Conservation (phyloP, 768 basidiomycete species). For the Glaciozyma antarctica region DNA sequence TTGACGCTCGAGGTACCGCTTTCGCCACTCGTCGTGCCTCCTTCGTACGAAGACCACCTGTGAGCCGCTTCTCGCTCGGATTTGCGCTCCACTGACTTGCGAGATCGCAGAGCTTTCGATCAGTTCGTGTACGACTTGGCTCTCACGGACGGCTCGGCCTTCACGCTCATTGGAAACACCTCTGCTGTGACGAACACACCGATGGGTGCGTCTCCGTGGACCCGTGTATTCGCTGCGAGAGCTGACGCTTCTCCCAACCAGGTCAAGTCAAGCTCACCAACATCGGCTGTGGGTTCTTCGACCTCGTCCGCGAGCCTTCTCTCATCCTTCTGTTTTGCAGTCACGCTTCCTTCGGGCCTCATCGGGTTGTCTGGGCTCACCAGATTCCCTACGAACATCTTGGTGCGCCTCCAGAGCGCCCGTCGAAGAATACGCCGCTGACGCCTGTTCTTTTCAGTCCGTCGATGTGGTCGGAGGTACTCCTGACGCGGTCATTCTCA, state of each 20-base stretch:
- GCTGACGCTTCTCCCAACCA: not conserved
- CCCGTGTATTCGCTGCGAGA: too few species aligned
- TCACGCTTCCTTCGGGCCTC: constrained; percentile 57
- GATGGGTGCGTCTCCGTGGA: constrained; percentile 28
- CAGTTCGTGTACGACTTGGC: constrained; percentile 25
- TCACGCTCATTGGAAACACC: constrained; percentile 20
- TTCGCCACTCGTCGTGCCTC: constrained; percentile 48
- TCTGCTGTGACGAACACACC: constrained; percentile 23
- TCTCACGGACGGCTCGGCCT: constrained; percentile 16
- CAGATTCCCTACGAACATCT: constrained; percentile 47
- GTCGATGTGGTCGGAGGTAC: constrained; percentile 64
- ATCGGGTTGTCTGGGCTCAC: constrained; percentile 56
- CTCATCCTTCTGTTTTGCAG: too few species aligned
- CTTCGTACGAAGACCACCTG: constrained; percentile 11
- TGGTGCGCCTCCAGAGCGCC: not conserved
- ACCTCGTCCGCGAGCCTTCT: too few species aligned
- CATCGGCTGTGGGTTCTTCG: constrained; percentile 48
- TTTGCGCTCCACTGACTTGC: too few species aligned
- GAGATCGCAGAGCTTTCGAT: constrained; percentile 7
- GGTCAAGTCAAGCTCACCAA: constrained; percentile 61
- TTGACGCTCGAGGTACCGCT: constrained; percentile 49
- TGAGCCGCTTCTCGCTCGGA: not conserved
- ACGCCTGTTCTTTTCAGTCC: constrained; percentile 38
- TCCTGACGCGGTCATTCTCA: constrained; percentile 50
- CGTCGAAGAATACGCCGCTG: not conserved